Evolutionary conservation across 257 asterid genomes (phyloP).

Genomic region (Lithospermum erythrorhizon): DNA sequence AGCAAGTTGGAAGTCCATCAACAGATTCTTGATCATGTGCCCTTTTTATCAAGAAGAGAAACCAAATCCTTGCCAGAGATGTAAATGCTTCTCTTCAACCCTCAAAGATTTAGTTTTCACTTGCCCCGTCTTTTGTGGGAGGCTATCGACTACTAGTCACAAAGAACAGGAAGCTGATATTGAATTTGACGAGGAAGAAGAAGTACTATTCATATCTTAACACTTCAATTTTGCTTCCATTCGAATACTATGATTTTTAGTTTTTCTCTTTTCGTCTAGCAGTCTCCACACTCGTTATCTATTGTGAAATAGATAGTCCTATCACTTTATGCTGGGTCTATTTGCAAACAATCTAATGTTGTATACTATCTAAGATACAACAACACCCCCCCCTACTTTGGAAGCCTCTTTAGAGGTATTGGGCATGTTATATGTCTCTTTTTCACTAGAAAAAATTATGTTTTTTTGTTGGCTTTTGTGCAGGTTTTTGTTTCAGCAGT

Average conservation of each 20-base stretch:
- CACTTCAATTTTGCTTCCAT: background rate
- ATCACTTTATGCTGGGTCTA: too few relatives aligned
- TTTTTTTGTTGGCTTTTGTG: background rate
- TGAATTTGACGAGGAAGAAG: constrained; percentile 55
- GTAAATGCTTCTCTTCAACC: constrained; percentile 42
- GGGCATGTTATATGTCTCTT: too few relatives aligned
- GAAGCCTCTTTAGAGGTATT: too few relatives aligned
- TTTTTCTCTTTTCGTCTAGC: background rate
- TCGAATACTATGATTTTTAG: background rate
- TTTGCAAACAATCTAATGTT: too few relatives aligned
- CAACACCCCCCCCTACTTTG: too few relatives aligned
- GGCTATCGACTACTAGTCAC: constrained; percentile 8
- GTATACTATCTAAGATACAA: too few relatives aligned
- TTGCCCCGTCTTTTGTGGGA: constrained; percentile 24
- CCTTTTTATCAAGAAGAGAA: constrained; percentile 36
- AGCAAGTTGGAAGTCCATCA: constrained; percentile 12
- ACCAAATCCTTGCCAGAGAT: constrained; percentile 32
- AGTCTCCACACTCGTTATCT: too few relatives aligned
- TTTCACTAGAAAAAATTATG: background rate
- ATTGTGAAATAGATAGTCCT: too few relatives aligned
- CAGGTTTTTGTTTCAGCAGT: constrained; percentile 71
- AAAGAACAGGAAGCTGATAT: constrained; percentile 24
- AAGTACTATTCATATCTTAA: constrained; percentile 20
- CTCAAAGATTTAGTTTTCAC: constrained; percentile 40
- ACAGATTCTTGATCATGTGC: constrained; percentile 24